phyloP scores from a whole-genome alignment of 1,284 basidiomycete genomes.

The Cryptococcus deneoformans region DNA sequence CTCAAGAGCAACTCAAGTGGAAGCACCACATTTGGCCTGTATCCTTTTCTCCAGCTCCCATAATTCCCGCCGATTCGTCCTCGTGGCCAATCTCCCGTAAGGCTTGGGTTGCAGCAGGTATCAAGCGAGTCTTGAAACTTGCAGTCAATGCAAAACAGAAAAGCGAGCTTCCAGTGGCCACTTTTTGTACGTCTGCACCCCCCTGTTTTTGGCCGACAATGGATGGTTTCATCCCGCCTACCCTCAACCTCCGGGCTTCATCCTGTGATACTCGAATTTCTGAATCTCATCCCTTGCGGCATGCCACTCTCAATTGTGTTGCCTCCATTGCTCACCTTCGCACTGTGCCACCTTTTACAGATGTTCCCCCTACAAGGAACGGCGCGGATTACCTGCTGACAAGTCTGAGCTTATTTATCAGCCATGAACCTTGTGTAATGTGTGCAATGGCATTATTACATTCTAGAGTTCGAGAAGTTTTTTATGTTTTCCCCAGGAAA shows the following conservation, averaged over 20 bases:
- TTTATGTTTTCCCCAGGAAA: constrained; percentile 60
- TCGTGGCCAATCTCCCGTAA: constrained; percentile 64
- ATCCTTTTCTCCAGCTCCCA: constrained; percentile 65
- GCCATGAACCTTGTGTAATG: constrained; percentile 94
- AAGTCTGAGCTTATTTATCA: constrained; percentile 72
- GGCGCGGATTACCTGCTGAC: constrained; percentile 83
- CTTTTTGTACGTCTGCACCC: constrained; percentile 65
- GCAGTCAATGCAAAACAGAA: constrained; percentile 54
- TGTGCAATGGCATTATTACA: constrained; percentile 92
- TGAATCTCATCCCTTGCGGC: constrained; percentile 70
- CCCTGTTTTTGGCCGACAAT: constrained; percentile 47
- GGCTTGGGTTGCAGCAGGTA: constrained; percentile 70
- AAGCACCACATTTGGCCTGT: constrained; percentile 81
- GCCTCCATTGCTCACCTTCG: constrained; percentile 55
- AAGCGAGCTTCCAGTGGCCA: constrained; percentile 75
- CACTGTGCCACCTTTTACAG: constrained; percentile 50
- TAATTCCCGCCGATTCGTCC: constrained; percentile 55
- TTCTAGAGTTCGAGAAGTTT: constrained; percentile 78
- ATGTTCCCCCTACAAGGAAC: constrained; percentile 52
- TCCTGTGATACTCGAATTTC: constrained; percentile 68
- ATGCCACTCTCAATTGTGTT: constrained; percentile 75
- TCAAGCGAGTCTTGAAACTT: constrained; percentile 56
- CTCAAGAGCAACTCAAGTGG: constrained; percentile 61
- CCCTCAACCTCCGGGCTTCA: constrained; percentile 41
- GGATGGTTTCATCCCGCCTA: constrained; percentile 53